A percentile compares a stretch with the other conserved stretches of the same genome.
Conservation (phyloP, 768 basidiomycete genomes). For the Boletus huronensis region DNA sequence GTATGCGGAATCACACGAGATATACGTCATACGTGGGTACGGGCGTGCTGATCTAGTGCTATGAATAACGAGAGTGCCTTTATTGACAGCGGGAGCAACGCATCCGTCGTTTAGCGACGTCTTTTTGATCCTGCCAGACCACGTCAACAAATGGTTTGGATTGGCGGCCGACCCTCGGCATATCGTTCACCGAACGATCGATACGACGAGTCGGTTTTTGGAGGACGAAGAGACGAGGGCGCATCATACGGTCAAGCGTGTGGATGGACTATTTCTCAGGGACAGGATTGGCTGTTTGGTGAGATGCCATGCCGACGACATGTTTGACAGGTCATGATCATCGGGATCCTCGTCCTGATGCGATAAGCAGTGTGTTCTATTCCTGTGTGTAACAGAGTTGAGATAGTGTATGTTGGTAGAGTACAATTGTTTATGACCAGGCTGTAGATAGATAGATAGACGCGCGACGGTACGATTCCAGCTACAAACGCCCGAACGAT, state of each 20-base stretch:
- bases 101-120: slow-evolving; percentile 36
- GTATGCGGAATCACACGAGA: slow-evolving; percentile 1
- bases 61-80: background rate
- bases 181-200: slow-evolving; percentile 19
- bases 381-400: background rate
- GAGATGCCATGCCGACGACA: slow-evolving; percentile 1
- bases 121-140: slow-evolving; percentile 32
- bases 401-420: slow-evolving; percentile 7
- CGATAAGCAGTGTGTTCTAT: background rate
- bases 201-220: slow-evolving; percentile 20
- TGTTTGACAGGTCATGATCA: background rate
- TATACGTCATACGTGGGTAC: slow-evolving; percentile 14
- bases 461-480: background rate
- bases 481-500: background rate
- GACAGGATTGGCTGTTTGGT: slow-evolving; percentile 3
- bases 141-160: slow-evolving; percentile 27
- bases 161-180: slow-evolving; percentile 16
- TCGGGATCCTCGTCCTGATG: background rate
- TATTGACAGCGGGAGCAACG: slow-evolving; percentile 25
- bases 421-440: slow-evolving; percentile 17
- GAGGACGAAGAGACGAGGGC: background rate
- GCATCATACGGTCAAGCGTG: slow-evolving; percentile 1
- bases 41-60: background rate
- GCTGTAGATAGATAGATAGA: slow-evolving; percentile 9
- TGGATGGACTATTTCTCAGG: slow-evolving; percentile 2